Conservation (phyloP, 805 yeast species). For the Metschnikowia arizonensis region DNA sequence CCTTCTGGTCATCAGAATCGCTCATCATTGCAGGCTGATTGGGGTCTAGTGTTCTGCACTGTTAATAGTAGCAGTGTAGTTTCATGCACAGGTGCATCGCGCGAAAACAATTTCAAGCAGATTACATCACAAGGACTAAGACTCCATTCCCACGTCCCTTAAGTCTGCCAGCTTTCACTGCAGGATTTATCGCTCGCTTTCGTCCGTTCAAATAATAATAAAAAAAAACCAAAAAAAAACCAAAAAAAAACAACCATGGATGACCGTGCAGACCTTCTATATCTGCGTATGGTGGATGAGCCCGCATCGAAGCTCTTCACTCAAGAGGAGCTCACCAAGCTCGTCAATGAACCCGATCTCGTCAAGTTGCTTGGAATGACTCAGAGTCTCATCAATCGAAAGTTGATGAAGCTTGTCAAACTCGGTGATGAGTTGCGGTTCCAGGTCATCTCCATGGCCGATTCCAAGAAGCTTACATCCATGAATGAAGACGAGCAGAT, state of each 20-base stretch:
- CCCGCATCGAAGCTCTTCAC: constrained; percentile 50
- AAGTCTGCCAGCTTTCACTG: neutral
- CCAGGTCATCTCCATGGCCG: constrained; percentile 67
- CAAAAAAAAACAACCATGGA: neutral
- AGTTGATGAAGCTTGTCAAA: constrained; percentile 65
- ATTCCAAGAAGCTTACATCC: constrained; percentile 69
- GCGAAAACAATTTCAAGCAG: constrained; percentile 1
- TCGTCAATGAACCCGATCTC: constrained; percentile 42
- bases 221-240: too few relatives aligned
- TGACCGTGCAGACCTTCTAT: constrained; percentile 49
- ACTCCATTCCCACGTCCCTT: neutral
- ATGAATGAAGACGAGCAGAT: constrained; percentile 88
- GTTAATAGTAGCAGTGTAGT: neutral
- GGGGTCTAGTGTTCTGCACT: neutral
- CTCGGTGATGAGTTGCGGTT: constrained; percentile 65
- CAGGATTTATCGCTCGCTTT: too few relatives aligned
- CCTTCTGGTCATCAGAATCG: neutral
- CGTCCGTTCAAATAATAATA: too few relatives aligned
- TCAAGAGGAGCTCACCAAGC: constrained; percentile 62
- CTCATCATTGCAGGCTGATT: neutral
- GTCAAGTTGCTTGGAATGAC: constrained; percentile 45
- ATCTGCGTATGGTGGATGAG: constrained; percentile 56
- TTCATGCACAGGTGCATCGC: constrained; percentile 4
- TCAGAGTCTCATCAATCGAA: constrained; percentile 52
- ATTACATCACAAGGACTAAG: neutral